Evolutionary conservation across 2,329 filamentous ascomycete species (phyloP), one percentile per base, ranked within the genome.

Genomic region (Capronia epimyces): DNA sequence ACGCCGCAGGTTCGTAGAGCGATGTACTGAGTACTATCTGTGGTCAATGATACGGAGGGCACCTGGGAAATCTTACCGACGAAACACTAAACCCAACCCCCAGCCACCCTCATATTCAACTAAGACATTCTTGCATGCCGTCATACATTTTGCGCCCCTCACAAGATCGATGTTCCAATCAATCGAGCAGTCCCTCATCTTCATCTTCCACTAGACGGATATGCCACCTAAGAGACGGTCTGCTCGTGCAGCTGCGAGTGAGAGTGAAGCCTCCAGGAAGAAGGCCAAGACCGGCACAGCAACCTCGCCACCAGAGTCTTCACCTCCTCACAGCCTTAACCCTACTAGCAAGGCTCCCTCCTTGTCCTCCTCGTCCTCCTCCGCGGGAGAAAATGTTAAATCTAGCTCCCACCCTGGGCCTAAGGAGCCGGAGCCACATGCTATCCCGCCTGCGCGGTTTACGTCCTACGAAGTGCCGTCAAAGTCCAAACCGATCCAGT

Each of bases 401-500:
- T 10, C 24, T 10, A 27, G 24, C 29, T 32, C 29, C 13, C 7
- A 32, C 3, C 7, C 7, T 32, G 29, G 15, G 1, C 16, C 39
- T 25, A 25, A 7, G 4, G 21, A 8, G 22, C 6, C 39, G 24
- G 7, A 8, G 3, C 24, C 20, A 3, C 1, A 13, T 25, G 9
- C 13, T 15, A 2, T 22, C 1, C 1, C 36, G 18, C 12, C 39
- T 31, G 6, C 41, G 10, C 41, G 24, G 13, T 43, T 34, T 29
- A 43, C 31, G 31, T 32, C 20, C 13, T 49, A 20, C 40, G 24
- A 46, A 15, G 27, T 42, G 7, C n/a, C 29, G 3, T 37, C 47
- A 7, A 41, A 41, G 25, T 37, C 41, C 9, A 53, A 50, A 27
- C 25, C 42, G 24, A 50, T 47, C 10, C 18, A 42, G 4, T 46